Percentiles rank a stretch among this genome's conserved stretches.
These are phyloP conservation scores for Corymbia maculata DNA, from an alignment of 345 rosid species.

Conservation along the genomic window DNA sequence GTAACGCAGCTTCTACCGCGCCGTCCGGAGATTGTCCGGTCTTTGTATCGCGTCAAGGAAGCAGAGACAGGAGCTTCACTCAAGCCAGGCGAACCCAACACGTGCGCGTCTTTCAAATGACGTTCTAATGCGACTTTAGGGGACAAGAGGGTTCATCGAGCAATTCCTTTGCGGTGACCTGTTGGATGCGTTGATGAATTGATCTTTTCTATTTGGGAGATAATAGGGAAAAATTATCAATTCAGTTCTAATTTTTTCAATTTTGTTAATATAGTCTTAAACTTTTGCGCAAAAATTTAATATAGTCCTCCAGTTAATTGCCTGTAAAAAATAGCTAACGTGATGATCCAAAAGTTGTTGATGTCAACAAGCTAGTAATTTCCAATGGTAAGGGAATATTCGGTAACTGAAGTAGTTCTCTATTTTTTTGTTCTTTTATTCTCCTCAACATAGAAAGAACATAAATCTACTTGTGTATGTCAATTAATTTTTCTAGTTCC, in stretches of 20 bases:
- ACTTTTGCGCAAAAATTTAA: background rate
- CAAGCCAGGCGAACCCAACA: background rate
- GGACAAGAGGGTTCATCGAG: background rate
- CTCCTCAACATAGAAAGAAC: too few species aligned
- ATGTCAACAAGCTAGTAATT: too few species aligned
- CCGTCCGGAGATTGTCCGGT: conserved; percentile 45
- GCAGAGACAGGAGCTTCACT: background rate
- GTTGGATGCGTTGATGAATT: background rate
- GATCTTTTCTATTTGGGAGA: background rate
- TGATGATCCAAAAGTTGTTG: fast-evolving
- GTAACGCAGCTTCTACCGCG: conserved; percentile 39
- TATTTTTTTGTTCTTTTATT: too few species aligned
- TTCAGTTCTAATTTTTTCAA: fast-evolving
- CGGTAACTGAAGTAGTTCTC: too few species aligned
- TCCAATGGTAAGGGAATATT: too few species aligned
- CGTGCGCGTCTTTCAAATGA: background rate
- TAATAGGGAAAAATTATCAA: background rate
- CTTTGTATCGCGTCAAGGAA: background rate
- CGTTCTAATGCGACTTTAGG: background rate
- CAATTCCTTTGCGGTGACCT: background rate
- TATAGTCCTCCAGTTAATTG: fast-evolving
- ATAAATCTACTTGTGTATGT: too few species aligned
- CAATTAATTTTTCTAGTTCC: too few species aligned
- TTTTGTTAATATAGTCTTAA: fast-evolving
- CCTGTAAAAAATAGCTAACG: fast-evolving